Evolutionary conservation across 257 asterid genomes (phyloP).

Genomic region (Cynanchum wilfordii): DNA sequence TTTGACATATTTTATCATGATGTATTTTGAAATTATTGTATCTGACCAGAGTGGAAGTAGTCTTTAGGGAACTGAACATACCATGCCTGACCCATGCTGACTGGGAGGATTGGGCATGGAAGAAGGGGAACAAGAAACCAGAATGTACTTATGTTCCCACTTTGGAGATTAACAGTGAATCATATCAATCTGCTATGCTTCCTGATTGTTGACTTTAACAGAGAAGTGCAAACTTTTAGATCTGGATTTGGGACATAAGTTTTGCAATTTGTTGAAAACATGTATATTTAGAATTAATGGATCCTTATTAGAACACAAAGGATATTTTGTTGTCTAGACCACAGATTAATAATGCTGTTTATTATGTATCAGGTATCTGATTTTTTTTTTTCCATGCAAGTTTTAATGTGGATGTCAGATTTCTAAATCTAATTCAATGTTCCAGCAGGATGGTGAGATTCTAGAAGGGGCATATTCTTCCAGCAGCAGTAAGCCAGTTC

Average conservation of each 20-base stretch:
- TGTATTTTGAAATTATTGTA: background rate
- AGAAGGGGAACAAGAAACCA: background rate
- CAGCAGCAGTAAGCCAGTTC: conserved; percentile 51
- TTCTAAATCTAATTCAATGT: conserved; percentile 11
- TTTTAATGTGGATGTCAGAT: background rate
- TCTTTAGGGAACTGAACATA: background rate
- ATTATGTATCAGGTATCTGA: background rate
- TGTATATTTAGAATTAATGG: background rate
- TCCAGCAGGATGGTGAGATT: conserved; percentile 48
- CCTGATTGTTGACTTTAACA: background rate
- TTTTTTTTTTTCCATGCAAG: background rate
- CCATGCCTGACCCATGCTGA: background rate
- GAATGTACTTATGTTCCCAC: background rate
- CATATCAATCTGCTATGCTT: background rate
- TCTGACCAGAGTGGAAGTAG: background rate
- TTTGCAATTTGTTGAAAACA: background rate
- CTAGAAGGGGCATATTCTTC: conserved; percentile 76
- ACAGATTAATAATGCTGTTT: background rate
- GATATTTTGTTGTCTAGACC: background rate
- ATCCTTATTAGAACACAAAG: background rate
- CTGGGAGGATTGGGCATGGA: background rate
- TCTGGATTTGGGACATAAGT: background rate
- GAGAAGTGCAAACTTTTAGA: background rate
- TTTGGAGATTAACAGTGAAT: background rate
- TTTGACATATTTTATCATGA: background rate